Percentiles rank a stretch among this genome's conserved stretches.
phyloP scores from a whole-genome alignment of 768 basidiomycete genomes.

The Rhizopogon salebrosus region DNA sequence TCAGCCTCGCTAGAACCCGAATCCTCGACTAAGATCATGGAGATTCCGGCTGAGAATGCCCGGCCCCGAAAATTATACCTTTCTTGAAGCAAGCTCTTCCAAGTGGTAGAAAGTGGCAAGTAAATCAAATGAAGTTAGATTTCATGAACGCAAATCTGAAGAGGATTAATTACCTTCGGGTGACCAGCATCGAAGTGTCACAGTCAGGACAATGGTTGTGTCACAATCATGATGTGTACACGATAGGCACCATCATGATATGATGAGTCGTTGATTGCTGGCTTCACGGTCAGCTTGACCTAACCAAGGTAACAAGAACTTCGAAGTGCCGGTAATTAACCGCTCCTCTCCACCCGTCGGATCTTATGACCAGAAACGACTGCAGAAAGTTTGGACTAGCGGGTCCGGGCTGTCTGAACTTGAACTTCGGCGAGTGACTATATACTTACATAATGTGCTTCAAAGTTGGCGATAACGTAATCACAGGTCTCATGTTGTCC shows the following conservation, averaged over 20 bases:
- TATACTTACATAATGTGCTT: too few species aligned
- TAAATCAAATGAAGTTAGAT: not conserved
- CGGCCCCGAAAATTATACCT: not conserved
- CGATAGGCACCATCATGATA: too few species aligned
- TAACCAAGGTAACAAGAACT: not conserved
- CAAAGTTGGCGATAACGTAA: too few species aligned
- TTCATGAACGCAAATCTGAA: not conserved
- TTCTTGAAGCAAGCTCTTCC: not conserved
- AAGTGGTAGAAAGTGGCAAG: not conserved
- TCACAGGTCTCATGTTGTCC: too few species aligned
- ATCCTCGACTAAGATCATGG: not conserved
- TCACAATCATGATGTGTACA: too few species aligned
- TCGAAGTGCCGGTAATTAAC: not conserved
- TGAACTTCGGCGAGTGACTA: too few species aligned
- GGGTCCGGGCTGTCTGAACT: too few species aligned
- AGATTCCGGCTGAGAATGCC: not conserved
- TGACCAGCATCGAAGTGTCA: not conserved
- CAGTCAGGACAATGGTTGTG: too few species aligned
- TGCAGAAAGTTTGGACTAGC: too few species aligned
- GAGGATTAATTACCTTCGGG: not conserved
- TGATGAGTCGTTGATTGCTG: not conserved
- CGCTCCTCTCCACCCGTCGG: too few species aligned
- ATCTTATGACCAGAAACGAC: too few species aligned
- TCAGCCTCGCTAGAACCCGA: too few species aligned
- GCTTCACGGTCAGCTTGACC: not conserved